A percentile compares a stretch with the other conserved stretches of the same genome.
Conservation (phyloP, 73 alveolate species). For the Effrenium voratum region DNA sequence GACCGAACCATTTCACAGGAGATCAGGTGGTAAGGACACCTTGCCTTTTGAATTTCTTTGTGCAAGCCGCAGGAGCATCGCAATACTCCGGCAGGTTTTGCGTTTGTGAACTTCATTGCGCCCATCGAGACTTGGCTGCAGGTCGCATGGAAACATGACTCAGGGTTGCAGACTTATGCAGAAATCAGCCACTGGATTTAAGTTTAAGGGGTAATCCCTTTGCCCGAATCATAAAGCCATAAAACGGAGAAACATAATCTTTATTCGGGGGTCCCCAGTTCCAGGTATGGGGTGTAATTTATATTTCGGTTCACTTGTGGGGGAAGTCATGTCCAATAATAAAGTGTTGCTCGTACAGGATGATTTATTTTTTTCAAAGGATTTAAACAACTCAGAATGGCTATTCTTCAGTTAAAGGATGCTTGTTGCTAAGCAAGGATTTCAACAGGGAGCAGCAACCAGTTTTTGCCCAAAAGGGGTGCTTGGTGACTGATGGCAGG, state of each 20-base stretch:
- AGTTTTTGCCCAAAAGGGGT: too few relatives aligned
- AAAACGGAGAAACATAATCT: neutral
- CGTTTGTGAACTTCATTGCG: conserved; percentile 85
- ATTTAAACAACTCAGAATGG: too few relatives aligned
- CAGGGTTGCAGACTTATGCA: neutral
- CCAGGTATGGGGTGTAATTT: too few relatives aligned
- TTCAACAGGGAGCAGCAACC: too few relatives aligned
- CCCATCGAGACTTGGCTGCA: conserved; percentile 4
- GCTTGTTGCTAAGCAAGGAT: too few relatives aligned
- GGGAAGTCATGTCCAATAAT: too few relatives aligned
- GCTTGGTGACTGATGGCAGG: too few relatives aligned
- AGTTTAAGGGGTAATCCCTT: neutral
- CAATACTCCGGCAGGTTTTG: conserved; percentile 90
- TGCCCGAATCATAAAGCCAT: neutral
- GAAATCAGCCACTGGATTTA: neutral
- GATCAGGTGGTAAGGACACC: neutral
- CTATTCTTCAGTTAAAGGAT: too few relatives aligned
- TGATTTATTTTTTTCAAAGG: too few relatives aligned
- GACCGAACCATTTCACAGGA: neutral
- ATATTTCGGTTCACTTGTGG: too few relatives aligned
- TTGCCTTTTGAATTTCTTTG: neutral
- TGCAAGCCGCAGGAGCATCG: conserved; percentile 59
- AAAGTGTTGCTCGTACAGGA: too few relatives aligned
- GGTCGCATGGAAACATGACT: neutral
- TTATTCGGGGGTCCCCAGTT: neutral